Conservation (phyloP, 306 rosid species). For the Phaseolus lunatus region DNA sequence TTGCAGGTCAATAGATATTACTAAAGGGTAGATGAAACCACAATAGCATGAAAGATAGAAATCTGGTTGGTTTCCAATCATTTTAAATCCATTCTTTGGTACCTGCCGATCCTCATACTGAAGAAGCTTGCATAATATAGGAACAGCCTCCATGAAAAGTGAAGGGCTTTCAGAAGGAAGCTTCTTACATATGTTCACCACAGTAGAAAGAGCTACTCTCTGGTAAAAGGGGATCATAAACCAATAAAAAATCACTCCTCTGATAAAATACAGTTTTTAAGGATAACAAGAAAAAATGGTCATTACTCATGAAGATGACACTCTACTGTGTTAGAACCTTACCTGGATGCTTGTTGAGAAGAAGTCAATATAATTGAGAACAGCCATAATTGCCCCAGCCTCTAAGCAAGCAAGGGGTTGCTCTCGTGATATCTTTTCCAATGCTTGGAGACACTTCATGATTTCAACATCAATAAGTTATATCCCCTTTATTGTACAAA, state of each 20-base stretch:
- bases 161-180: constrained; percentile 88
- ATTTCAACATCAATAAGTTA: constrained; percentile 35
- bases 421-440: constrained; percentile 96
- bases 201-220: constrained; percentile 97
- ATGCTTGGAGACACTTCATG: constrained; percentile 91
- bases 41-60: constrained; percentile 5
- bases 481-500: constrained; percentile 28
- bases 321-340: constrained; percentile 40
- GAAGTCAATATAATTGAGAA: constrained; percentile 82
- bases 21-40: constrained; percentile 22
- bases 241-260: constrained; percentile 32
- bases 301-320: constrained; percentile 7
- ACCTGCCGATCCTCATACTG: constrained; percentile 95
- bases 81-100: constrained; percentile 33
- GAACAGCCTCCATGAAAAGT: constrained; percentile 92
- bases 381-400: constrained; percentile 96
- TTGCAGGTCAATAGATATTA: constrained; percentile 38
- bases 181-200: constrained; percentile 92
- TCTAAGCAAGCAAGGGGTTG: constrained; percentile 95
- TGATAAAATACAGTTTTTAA: not conserved
- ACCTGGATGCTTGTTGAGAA: constrained; percentile 94
- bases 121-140: constrained; percentile 93
- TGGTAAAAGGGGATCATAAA: constrained; percentile 42
- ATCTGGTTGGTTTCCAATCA: not conserved
- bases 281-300: constrained; percentile 17